These are phyloP conservation scores for Nakazawaea ishiwadae DNA, from an alignment of 805 yeast species.

Conservation along the genomic window DNA sequence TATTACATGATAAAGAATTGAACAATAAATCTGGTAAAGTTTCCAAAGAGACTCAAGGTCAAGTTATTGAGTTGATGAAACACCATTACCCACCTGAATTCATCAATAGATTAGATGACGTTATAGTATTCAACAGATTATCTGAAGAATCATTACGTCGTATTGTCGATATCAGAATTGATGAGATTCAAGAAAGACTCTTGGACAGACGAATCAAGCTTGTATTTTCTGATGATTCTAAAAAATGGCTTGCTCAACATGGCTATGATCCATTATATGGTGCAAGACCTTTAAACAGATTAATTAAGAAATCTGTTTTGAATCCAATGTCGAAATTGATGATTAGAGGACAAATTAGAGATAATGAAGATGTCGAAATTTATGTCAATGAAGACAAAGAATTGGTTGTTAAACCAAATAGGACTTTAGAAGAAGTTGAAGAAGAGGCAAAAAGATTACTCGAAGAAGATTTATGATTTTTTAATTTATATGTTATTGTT, in stretches of 20 bases:
- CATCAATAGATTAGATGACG: constrained; percentile 88
- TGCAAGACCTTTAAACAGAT: constrained; percentile 92
- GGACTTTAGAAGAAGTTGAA: constrained; percentile 10
- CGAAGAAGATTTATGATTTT: constrained; percentile 5
- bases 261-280: constrained; percentile 94
- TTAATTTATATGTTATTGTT: too few species aligned
- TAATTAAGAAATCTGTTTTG: constrained; percentile 76
- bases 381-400: constrained; percentile 34
- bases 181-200: constrained; percentile 76
- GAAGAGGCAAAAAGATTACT: constrained; percentile 6
- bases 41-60: constrained; percentile 42
- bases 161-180: constrained; percentile 81
- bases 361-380: constrained; percentile 51
- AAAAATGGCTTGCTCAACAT: constrained; percentile 70
- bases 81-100: constrained; percentile 89
- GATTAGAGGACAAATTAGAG: constrained; percentile 72
- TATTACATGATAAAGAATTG: constrained; percentile 54
- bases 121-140: constrained; percentile 87
- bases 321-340: constrained; percentile 82
- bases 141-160: constrained; percentile 69
- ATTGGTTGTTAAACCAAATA: constrained; percentile 10
- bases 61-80: constrained; percentile 67
- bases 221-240: constrained; percentile 53
- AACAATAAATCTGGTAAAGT: constrained; percentile 61
- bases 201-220: constrained; percentile 69